A percentile compares a stretch with the other conserved stretches of the same genome.
These are phyloP conservation scores for sorghum (Sorghum bicolor) DNA, from an alignment of 176 grass and related monocot genomes.

Conservation along the genomic window DNA sequence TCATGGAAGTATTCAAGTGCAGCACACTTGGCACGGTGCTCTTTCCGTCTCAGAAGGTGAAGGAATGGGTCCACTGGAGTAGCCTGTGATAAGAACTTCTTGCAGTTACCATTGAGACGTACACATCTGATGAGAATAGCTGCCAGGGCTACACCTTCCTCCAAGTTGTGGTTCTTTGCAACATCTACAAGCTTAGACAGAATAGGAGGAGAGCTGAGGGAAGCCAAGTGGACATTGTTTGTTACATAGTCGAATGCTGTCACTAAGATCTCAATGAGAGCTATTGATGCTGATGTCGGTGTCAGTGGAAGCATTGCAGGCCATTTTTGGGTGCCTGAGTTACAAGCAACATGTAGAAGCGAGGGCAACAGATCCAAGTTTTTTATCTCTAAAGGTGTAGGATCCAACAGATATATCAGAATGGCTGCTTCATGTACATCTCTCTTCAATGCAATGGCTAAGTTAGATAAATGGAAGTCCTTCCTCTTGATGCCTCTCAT, in stretches of 20 bases:
- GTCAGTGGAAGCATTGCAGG: conserved; percentile 63
- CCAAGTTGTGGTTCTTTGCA: conserved; percentile 82
- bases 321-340: conserved; percentile 51
- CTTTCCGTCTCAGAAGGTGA: conserved; percentile 81
- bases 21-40: conserved; percentile 53
- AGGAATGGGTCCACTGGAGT: conserved; percentile 95
- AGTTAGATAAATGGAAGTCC: conserved; percentile 65
- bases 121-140: conserved; percentile 92
- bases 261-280: conserved; percentile 93
- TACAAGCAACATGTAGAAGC: conserved; percentile 80
- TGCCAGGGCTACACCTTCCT: conserved; percentile 83
- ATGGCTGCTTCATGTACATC: conserved; percentile 86
- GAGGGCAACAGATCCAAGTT: conserved; percentile 81
- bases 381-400: conserved; percentile 81
- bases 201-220: conserved; percentile 75
- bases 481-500: conserved; percentile 95
- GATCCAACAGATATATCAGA: conserved; percentile 95
- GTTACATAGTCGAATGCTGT: conserved; percentile 99
- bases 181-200: conserved; percentile 79
- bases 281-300: conserved; percentile 89
- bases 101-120: conserved; percentile 77
- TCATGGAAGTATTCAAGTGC: conserved; percentile 98
- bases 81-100: conserved; percentile 91
- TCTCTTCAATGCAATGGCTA: conserved; percentile 81
- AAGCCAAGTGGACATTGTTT: conserved; percentile 86